These are phyloP conservation scores for Penicillium hordei DNA, from an alignment of 2,329 filamentous ascomycete genomes.

Conservation along the genomic window DNA sequence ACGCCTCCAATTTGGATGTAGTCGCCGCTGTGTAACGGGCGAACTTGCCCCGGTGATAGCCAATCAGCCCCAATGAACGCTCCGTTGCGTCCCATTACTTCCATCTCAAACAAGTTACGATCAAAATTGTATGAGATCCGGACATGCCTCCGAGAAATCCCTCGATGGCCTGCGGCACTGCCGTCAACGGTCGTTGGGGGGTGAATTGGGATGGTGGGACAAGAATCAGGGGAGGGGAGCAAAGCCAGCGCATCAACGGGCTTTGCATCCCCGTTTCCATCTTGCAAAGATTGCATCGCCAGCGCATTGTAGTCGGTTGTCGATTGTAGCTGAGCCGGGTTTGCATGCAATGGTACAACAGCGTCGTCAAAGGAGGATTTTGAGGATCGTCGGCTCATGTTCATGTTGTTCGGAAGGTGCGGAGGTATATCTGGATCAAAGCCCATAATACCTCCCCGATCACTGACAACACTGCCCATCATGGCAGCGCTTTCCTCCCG, in stretches of 20 bases:
- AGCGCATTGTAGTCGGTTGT: constrained; percentile 49
- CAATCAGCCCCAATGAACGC: constrained; percentile 56
- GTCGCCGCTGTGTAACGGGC: constrained; percentile 56
- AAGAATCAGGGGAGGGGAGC: constrained; percentile 54
- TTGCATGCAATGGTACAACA: constrained; percentile 36
- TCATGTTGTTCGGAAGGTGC: constrained; percentile 35
- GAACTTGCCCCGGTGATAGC: constrained; percentile 48
- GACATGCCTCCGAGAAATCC: constrained; percentile 63
- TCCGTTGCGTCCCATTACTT: constrained; percentile 60
- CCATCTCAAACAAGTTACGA: constrained; percentile 57
- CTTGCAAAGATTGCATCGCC: constrained; percentile 46
- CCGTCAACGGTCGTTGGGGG: constrained; percentile 51
- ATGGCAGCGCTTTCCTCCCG: constrained; percentile 45
- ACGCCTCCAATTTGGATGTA: constrained; percentile 61
- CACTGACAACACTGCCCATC: constrained; percentile 54
- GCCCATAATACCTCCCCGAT: constrained; percentile 56
- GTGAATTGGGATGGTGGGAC: constrained; percentile 61
- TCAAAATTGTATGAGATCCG: constrained; percentile 62
- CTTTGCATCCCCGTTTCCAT: constrained; percentile 38
- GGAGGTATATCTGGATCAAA: constrained; percentile 46
- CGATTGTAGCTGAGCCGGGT: constrained; percentile 40
- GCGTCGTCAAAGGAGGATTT: constrained; percentile 49
- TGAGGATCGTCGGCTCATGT: constrained; percentile 50
- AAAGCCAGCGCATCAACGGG: constrained; percentile 48
- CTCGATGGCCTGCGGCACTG: constrained; percentile 52